Base-by-base conservation (phyloP, 2,329 filamentous ascomycete species). In the Pseudodiploospora longispora region DNA sequence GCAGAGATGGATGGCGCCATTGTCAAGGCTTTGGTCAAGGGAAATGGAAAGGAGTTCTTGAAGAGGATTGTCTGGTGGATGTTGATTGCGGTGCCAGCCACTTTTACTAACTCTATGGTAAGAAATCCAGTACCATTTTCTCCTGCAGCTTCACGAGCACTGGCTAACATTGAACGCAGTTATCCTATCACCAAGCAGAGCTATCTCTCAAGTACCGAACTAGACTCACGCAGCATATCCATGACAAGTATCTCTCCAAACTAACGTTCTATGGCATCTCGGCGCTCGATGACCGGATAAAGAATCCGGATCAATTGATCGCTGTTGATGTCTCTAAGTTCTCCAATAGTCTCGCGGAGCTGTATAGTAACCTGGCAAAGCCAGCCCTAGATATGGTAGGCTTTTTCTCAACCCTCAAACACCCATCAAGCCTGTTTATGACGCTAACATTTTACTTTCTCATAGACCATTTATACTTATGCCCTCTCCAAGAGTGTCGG, bases 61-160 rank as follows among this genome's bases (percentile, higher is more conserved):
- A 82, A 83, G 54, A 82, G 88, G 1, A 82, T 98, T 55, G 78
- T 94, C 5, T 96, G 91, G 89, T 98, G 93, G 93, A 98, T 98
- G 93, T 64, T 91, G 44, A 93, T 98, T 52, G 91, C 93, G 28
- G 76, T 98, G 10, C 93, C 93, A 7, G 93, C 93, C 2, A 97
- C 93, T 0, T 96, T 97, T 62, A 98, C 93, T 35, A 98, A 98
- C 65, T 96, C 90, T 1, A 98, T 98, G 93, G 87, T 93, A 65
- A 64, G 78, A 62, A 31, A 19, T 19, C 19, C 19, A 19, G 19
- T 19, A 19, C 19, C 19, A 19, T 19, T 19, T 19, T 19, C 19
- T 19, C 19, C 19, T 19, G 19, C 19, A 19, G 19, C 19, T 9
- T n/a, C 10, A n/a, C 10, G 2, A 28, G 27, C 46, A 34, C 37